phyloP scores from a whole-genome alignment of 495 filamentous ascomycete species.

The Astrothelium macrocarpum region DNA sequence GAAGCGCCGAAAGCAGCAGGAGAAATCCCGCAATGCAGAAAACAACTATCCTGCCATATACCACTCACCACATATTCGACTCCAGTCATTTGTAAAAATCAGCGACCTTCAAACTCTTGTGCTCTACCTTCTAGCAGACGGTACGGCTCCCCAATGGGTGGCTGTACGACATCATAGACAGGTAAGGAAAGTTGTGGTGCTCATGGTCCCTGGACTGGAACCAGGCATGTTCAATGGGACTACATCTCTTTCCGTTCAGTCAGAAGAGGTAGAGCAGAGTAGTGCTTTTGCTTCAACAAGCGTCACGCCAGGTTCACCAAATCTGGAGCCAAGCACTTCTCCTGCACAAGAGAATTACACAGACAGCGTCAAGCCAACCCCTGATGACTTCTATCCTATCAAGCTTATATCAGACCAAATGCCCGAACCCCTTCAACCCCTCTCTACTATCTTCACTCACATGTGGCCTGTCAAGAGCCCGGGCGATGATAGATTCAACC shows the following conservation, averaged over 20 bases:
- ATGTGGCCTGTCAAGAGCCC: conserved; percentile 82
- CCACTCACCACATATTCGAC: conserved; percentile 32
- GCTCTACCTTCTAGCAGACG: conserved; percentile 87
- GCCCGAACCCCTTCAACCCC: conserved; percentile 51
- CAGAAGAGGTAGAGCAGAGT: neutral
- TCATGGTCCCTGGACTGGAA: conserved; percentile 90
- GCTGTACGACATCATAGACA: conserved; percentile 63
- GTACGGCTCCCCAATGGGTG: conserved; percentile 74
- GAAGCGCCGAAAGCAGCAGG: conserved; percentile 19
- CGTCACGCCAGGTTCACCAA: conserved; percentile 4
- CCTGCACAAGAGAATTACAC: conserved; percentile 8
- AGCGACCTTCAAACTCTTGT: conserved; percentile 69
- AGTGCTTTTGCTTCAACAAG: neutral
- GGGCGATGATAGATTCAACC: conserved; percentile 69
- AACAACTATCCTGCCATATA: conserved; percentile 10
- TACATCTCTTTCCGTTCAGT: conserved; percentile 28
- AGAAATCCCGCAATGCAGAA: conserved; percentile 8
- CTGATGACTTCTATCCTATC: conserved; percentile 63
- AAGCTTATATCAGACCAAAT: conserved; percentile 51
- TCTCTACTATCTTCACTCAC: conserved; percentile 76
- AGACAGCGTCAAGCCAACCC: conserved; percentile 12
- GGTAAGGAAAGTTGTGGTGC: conserved; percentile 75
- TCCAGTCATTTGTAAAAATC: conserved; percentile 68
- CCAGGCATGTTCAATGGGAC: conserved; percentile 75
- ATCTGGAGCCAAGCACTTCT: neutral